Evolutionary conservation across 306 rosid genomes (phyloP).

Genomic region (Adenanthera pavonina): DNA sequence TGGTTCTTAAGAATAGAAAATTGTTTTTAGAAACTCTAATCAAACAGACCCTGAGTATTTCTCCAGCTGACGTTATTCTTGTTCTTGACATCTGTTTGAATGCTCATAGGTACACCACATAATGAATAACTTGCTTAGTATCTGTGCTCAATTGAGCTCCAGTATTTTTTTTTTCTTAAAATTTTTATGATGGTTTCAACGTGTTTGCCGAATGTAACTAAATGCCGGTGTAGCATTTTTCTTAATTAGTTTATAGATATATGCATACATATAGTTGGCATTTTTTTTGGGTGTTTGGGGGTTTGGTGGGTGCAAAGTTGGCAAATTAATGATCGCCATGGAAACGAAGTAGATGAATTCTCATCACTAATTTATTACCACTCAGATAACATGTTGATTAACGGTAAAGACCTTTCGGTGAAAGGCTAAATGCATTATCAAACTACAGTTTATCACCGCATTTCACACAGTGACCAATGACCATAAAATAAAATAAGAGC

Average conservation of each 20-base stretch:
- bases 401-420: background rate
- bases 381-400: background rate
- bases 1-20: too few relatives aligned
- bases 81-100: background rate
- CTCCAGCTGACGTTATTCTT: background rate
- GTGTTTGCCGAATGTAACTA: background rate
- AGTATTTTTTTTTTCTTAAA: background rate
- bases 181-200: background rate
- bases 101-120: background rate
- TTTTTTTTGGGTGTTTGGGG: too few relatives aligned
- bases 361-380: background rate
- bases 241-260: background rate
- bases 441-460: background rate
- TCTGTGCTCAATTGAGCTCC: background rate
- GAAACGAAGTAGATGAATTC: background rate
- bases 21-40: too few relatives aligned
- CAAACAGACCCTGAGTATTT: background rate
- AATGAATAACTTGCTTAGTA: background rate
- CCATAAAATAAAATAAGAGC: background rate
- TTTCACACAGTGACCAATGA: background rate
- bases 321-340: background rate
- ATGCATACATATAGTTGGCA: background rate
- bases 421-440: background rate
- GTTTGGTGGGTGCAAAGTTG: too few relatives aligned
- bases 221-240: background rate